Evolutionary conservation across 108 stramenopile genomes (phyloP), one percentile per base, ranked within the genome.

Genomic region (Fistulifera pelliculosa): DNA sequence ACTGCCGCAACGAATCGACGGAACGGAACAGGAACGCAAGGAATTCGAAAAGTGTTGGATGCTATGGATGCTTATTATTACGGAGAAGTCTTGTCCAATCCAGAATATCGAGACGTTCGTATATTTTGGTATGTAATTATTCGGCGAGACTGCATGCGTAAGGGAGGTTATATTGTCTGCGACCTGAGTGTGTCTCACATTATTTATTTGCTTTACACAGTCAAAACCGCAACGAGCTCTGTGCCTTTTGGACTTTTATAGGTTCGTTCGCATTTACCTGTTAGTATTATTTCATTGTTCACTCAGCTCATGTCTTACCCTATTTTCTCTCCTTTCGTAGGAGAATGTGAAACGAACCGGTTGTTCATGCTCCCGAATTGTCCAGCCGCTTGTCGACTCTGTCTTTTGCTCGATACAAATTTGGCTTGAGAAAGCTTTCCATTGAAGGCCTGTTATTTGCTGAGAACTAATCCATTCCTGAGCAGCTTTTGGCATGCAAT

Each of bases 361-460:
- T 39, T 22, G 14, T 85, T 85, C 58, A 90, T 90, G 87, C 51
- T 85, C 41, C 62, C 60, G 22, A 77, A 81, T 56, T 90, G 87
- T 66, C 61, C 83, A 26, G 81, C 81, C 31, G 77, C 87, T 15
- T 90, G 87, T 60, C 74, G 81, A n/a, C 72, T 90, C 18, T 90
- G 87, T 52, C 63, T 85, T 0, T 55, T 90, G 31, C 41, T 77
- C 18, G 52, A 53, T 42, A 61, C 71, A 19, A 68, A 71, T 53
- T 35, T 35, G 14, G 24, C 26, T 23, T 8, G 26, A 18, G 24
- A 23, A 18, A 15, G 14, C 17, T 49, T 26, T 13, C 48, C 17
- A 17, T 44, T 17, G 43, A 44, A 1, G 1, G 3, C 43, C 3
- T 19, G 21, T n/a, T n/a, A n/a, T n/a, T n/a, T n/a, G n/a, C n/a